Evolutionary conservation across 2,329 filamentous ascomycete genomes (phyloP).

Genomic region (Hypoxylon sp.): DNA sequence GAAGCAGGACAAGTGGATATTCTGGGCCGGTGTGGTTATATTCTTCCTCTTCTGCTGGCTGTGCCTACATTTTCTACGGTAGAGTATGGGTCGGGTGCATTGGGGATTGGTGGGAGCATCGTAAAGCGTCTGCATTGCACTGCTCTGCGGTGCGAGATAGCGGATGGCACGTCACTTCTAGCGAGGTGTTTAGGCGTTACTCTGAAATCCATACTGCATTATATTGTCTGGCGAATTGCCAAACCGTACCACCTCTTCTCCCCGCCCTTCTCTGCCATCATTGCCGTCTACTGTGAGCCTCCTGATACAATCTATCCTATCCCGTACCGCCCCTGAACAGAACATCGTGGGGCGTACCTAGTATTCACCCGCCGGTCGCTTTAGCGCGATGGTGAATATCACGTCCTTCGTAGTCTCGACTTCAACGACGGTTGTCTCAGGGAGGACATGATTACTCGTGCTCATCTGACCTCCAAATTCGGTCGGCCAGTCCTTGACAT

Average conservation of each 20-base stretch:
- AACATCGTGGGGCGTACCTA: not conserved
- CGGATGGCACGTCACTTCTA: conserved; percentile 29
- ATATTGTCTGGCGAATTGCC: conserved; percentile 1
- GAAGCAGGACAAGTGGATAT: conserved; percentile 98
- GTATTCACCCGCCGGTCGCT: conserved; percentile 28
- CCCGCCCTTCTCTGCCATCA: not conserved
- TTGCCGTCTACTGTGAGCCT: not conserved
- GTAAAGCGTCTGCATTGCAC: conserved; percentile 11
- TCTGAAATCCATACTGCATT: conserved; percentile 8
- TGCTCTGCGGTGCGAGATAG: not conserved
- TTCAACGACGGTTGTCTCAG: conserved; percentile 68
- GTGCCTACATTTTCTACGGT: conserved; percentile 86
- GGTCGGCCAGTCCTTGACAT: conserved; percentile 84
- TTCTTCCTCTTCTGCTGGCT: conserved; percentile 95
- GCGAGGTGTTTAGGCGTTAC: conserved; percentile 44
- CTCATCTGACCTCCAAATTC: conserved; percentile 79
- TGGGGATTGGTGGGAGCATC: conserved; percentile 11
- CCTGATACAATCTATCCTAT: not conserved
- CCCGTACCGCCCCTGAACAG: not conserved
- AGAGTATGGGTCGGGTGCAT: conserved; percentile 41
- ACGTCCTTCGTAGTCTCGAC: conserved; percentile 73
- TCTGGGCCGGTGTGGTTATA: conserved; percentile 84
- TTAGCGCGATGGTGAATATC: conserved; percentile 79
- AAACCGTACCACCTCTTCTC: not conserved
- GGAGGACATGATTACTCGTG: conserved; percentile 82